Conservation (phyloP, 345 rosid genomes). For the Citrus trifoliata region DNA sequence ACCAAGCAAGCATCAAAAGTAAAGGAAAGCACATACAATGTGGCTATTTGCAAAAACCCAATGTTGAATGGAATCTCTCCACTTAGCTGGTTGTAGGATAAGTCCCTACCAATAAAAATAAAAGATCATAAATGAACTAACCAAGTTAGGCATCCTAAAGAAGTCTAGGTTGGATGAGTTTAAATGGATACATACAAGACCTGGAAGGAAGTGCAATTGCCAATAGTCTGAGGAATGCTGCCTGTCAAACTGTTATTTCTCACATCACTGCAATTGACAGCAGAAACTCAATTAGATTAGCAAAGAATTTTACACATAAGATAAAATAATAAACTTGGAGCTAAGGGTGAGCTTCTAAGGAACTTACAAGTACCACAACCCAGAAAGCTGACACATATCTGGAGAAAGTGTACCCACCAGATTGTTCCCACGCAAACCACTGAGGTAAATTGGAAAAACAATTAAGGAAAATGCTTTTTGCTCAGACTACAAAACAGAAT, state of each 20-base stretch:
- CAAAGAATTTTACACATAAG: background rate
- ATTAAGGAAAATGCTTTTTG: background rate
- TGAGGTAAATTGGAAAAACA: constrained; percentile 12
- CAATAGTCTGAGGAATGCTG: constrained; percentile 79
- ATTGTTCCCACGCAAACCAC: constrained; percentile 93
- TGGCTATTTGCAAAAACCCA: constrained; percentile 97
- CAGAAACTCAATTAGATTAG: constrained; percentile 8
- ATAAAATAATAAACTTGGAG: background rate
- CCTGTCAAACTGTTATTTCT: constrained; percentile 95
- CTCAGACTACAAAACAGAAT: constrained; percentile 1
- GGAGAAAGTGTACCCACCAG: constrained; percentile 82
- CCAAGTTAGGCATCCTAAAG: background rate
- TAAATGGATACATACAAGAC: constrained; percentile 74
- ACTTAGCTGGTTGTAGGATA: constrained; percentile 83
- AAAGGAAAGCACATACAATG: constrained; percentile 53
- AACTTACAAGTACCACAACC: constrained; percentile 98
- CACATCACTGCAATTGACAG: constrained; percentile 58
- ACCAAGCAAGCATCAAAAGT: background rate
- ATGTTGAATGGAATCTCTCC: constrained; percentile 97
- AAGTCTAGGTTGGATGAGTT: background rate
- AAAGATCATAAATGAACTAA: background rate
- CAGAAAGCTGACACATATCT: constrained; percentile 92
- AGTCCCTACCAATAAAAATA: constrained; percentile 54
- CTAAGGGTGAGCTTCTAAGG: background rate
- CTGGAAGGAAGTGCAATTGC: constrained; percentile 98